Conservation (phyloP, 2,329 filamentous ascomycete species). For the Botrytis squamosa region DNA sequence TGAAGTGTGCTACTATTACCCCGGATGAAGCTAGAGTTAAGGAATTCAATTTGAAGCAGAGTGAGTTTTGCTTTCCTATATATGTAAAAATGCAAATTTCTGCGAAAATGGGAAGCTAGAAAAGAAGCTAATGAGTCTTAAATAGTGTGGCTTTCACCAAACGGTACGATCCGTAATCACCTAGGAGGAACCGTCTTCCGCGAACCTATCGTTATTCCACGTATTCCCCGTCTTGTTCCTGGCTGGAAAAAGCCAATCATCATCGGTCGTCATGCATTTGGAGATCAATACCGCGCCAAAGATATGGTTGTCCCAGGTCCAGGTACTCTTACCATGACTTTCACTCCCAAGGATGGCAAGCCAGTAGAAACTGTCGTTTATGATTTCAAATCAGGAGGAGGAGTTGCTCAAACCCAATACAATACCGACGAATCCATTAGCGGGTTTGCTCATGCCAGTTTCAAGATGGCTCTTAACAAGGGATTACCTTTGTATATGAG, state of each 20-base stretch:
- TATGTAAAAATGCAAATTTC: neutral
- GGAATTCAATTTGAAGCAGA: conserved; percentile 99
- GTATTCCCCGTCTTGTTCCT: conserved; percentile 87
- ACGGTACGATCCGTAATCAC: conserved; percentile 78
- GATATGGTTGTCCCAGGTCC: conserved; percentile 79
- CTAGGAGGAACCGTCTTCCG: conserved; percentile 96
- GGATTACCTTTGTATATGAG: conserved; percentile 96
- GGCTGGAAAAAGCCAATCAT: conserved; percentile 99
- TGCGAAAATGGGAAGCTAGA: neutral
- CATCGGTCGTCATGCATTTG: conserved; percentile 96
- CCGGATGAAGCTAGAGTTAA: conserved; percentile 94
- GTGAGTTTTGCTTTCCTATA: conserved; percentile 49
- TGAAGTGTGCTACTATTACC: conserved; percentile 99
- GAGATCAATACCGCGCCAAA: conserved; percentile 97
- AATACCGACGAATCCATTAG: conserved; percentile 95
- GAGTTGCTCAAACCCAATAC: conserved; percentile 93
- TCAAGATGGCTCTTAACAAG: conserved; percentile 92
- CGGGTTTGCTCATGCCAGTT: conserved; percentile 93
- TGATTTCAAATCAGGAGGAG: conserved; percentile 82
- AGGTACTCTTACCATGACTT: conserved; percentile 92
- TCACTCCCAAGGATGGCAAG: conserved; percentile 79
- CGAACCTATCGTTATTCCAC: conserved; percentile 94
- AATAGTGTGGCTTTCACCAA: conserved; percentile 94
- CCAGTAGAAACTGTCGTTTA: conserved; percentile 86
- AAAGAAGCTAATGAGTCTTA: conserved; percentile 23